These are phyloP conservation scores for Fusarium hainanense DNA, from an alignment of 2,329 filamentous ascomycete genomes.

Conservation along the genomic window DNA sequence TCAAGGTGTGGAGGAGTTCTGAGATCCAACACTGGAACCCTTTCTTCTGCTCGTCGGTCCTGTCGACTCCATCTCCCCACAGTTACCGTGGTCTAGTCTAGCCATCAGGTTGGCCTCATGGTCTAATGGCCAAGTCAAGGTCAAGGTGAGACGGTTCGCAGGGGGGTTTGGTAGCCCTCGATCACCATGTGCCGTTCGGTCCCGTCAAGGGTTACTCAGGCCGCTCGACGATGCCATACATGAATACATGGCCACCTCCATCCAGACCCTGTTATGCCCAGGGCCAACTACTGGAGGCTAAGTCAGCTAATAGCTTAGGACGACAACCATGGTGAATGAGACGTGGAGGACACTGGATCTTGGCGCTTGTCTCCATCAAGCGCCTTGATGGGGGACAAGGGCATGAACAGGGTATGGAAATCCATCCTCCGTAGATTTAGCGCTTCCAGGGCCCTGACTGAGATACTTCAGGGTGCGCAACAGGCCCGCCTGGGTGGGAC, in stretches of 20 bases:
- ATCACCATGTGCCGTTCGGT: slow-evolving; percentile 40
- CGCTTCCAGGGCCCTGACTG: slow-evolving; percentile 35
- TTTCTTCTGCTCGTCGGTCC: slow-evolving; percentile 24
- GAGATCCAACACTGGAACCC: slow-evolving; percentile 42
- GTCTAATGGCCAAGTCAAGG: slow-evolving; percentile 38
- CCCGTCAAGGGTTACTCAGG: slow-evolving; percentile 37
- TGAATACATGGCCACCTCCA: slow-evolving; percentile 25
- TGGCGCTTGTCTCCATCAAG: slow-evolving; percentile 40
- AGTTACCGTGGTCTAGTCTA: slow-evolving; percentile 40
- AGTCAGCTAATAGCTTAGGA: slow-evolving; percentile 31
- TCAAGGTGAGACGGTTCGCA: slow-evolving; percentile 33
- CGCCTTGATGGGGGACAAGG: slow-evolving; percentile 34
- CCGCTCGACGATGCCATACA: slow-evolving; percentile 33
- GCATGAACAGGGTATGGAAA: slow-evolving; percentile 22
- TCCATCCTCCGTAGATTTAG: slow-evolving; percentile 43
- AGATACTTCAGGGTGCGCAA: slow-evolving; percentile 44
- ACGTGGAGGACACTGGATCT: slow-evolving; percentile 33
- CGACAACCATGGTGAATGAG: slow-evolving; percentile 34
- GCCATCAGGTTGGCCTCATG: slow-evolving; percentile 33
- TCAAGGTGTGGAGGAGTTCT: slow-evolving; percentile 42
- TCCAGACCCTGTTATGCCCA: slow-evolving; percentile 31
- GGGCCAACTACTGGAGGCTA: slow-evolving; percentile 27
- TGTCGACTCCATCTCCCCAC: slow-evolving; percentile 46
- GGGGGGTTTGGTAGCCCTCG: slow-evolving; percentile 25
- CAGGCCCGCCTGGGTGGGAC: slow-evolving; percentile 37